Conservation (phyloP, 257 asterid genomes). For the Solanum medicagineum region DNA sequence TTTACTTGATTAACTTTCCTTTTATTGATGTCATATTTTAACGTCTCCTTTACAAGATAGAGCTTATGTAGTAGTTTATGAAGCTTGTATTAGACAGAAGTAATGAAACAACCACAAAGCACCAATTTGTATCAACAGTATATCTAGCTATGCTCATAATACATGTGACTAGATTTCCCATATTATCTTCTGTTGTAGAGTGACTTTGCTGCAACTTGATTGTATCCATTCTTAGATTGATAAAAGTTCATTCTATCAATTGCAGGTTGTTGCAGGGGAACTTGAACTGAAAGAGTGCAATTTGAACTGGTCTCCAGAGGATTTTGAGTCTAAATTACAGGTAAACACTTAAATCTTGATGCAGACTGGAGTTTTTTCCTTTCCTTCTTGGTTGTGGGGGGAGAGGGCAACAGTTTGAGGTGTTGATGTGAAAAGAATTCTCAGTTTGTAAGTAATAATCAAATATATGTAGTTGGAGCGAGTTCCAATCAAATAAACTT, state of each 20-base stretch:
- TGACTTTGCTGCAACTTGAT: not conserved
- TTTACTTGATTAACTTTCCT: not conserved
- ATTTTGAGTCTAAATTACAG: slow-evolving; percentile 88
- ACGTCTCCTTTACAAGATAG: not conserved
- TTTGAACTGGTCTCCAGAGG: slow-evolving; percentile 92
- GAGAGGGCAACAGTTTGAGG: not conserved
- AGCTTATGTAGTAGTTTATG: not conserved
- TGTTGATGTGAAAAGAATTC: not conserved
- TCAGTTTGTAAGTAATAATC: not conserved
- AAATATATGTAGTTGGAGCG: not conserved
- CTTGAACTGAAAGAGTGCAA: slow-evolving; percentile 89
- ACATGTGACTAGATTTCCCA: not conserved
- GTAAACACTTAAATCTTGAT: slow-evolving; percentile 10
- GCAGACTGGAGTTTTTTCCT: not conserved
- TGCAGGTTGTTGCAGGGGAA: slow-evolving; percentile 95
- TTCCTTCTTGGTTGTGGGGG: not conserved
- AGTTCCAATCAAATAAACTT: not conserved
- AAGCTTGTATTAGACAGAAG: not conserved
- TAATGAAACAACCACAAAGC: not conserved
- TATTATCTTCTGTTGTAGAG: not conserved
- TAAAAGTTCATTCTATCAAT: not conserved
- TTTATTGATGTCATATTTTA: not conserved
- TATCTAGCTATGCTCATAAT: not conserved
- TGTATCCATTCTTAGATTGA: not conserved
- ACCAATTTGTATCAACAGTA: not conserved